A percentile compares a stretch with the other conserved stretches of the same genome.
Conservation (phyloP, 495 filamentous ascomycete species). For the Cercophora scortea region DNA sequence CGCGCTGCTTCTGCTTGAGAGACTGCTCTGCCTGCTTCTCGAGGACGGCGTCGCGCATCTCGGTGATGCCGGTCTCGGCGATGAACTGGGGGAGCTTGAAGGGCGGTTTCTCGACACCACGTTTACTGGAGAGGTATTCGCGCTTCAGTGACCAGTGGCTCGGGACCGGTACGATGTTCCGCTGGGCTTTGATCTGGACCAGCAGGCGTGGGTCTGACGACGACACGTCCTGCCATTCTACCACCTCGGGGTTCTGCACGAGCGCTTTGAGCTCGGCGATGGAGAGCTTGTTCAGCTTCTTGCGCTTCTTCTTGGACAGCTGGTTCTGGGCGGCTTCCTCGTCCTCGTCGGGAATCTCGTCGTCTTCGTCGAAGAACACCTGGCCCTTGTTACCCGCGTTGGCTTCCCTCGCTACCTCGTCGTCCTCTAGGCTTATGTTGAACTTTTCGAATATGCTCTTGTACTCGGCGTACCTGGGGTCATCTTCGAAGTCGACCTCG, state of each 20-base stretch:
- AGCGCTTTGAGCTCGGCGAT: slow-evolving; percentile 92
- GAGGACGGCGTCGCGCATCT: slow-evolving; percentile 93
- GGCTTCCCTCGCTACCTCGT: slow-evolving; percentile 47
- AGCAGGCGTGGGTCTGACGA: slow-evolving; percentile 82
- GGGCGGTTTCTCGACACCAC: slow-evolving; percentile 89
- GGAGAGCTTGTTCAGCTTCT: slow-evolving; percentile 82
- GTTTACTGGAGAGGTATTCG: slow-evolving; percentile 92
- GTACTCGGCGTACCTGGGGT: slow-evolving; percentile 78
- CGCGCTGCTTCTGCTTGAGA: slow-evolving; percentile 90
- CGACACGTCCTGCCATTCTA: slow-evolving; percentile 97
- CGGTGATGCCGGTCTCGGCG: slow-evolving; percentile 90
- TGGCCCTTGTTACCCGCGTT: slow-evolving; percentile 78
- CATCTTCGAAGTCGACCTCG: slow-evolving; percentile 48
- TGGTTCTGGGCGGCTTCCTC: slow-evolving; percentile 60
- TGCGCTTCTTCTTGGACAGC: slow-evolving; percentile 87
- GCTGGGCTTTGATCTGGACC: slow-evolving; percentile 87
- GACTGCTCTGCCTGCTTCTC: slow-evolving; percentile 90
- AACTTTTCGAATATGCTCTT: slow-evolving; percentile 75
- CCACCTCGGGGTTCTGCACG: slow-evolving; percentile 84
- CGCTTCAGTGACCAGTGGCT: slow-evolving; percentile 91
- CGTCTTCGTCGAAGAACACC: slow-evolving; percentile 77
- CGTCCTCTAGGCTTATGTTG: slow-evolving; percentile 39
- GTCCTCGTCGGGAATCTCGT: slow-evolving; percentile 83
- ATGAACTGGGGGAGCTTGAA: slow-evolving; percentile 96
- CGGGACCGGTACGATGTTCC: slow-evolving; percentile 93